phyloP scores from a whole-genome alignment of 2,329 filamentous ascomycete species.

The Mycogone perniciosa region DNA sequence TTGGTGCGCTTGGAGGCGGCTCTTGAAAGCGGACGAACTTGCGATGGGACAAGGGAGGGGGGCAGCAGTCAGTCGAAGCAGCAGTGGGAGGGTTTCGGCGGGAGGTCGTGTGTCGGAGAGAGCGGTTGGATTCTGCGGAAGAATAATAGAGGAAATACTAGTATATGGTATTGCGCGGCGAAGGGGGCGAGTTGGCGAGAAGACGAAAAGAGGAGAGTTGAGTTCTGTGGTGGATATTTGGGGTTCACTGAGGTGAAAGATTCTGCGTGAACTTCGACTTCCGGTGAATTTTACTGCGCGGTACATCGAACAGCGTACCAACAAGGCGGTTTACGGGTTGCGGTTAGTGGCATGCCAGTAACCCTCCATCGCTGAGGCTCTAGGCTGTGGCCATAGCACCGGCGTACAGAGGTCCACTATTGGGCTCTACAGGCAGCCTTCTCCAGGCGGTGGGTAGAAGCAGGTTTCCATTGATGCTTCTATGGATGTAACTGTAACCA shows the following conservation, averaged over 20 bases:
- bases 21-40: slow-evolving; percentile 6
- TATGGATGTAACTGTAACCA: too few species aligned
- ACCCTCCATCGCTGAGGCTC: not conserved
- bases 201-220: not conserved
- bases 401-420: too few species aligned
- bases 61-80: not conserved
- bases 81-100: slow-evolving; percentile 9
- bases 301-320: not conserved
- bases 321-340: not conserved
- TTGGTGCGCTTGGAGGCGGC: slow-evolving; percentile 3
- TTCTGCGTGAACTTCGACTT: too few species aligned
- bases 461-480: too few species aligned
- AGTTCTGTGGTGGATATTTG: not conserved
- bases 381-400: not conserved
- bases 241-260: not conserved
- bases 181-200: not conserved
- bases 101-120: slow-evolving; percentile 1
- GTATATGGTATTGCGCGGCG: not conserved
- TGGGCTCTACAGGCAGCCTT: too few species aligned
- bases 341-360: slow-evolving; percentile 1
- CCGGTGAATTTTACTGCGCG: slow-evolving; percentile 3
- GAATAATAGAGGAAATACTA: not conserved
- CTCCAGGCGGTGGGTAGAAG: too few species aligned
- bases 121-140: not conserved
- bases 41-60: slow-evolving; percentile 8